These are phyloP conservation scores for Pyracantha coccinea DNA, from an alignment of 331 rosid species.

Conservation along the genomic window DNA sequence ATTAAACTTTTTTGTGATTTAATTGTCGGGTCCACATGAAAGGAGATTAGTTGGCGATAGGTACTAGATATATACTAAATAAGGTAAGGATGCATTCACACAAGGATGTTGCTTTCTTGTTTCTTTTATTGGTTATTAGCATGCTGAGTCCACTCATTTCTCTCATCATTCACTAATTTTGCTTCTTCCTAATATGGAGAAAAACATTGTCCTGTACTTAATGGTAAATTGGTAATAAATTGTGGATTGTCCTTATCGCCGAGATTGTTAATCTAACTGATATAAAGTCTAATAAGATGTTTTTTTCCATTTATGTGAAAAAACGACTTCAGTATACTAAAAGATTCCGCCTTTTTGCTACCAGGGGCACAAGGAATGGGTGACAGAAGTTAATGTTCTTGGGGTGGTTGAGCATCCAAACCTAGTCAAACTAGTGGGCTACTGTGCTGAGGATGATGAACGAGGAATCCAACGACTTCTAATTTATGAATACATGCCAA, in stretches of 20 bases:
- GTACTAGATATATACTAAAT: neutral
- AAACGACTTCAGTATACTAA: neutral
- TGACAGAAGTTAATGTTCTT: constrained; percentile 95
- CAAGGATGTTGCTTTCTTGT: neutral
- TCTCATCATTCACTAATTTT: neutral
- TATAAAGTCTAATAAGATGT: neutral
- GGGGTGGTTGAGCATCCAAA: constrained; percentile 96
- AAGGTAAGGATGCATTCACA: neutral
- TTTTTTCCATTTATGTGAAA: neutral
- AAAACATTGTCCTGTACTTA: neutral
- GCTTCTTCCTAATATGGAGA: neutral
- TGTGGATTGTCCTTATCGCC: neutral
- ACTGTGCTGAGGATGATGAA: constrained; percentile 96
- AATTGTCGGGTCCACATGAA: neutral
- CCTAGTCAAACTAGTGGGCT: constrained; percentile 93
- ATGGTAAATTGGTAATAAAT: neutral
- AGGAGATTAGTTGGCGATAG: neutral
- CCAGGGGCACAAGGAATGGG: constrained; percentile 99
- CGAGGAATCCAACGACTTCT: constrained; percentile 96
- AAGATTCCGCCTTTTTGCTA: constrained; percentile 7
- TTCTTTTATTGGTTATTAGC: neutral
- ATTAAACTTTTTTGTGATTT: neutral
- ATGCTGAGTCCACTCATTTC: neutral
- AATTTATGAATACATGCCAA: constrained; percentile 88
- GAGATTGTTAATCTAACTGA: neutral